Percentiles rank a stretch among this genome's conserved stretches.
phyloP scores from a whole-genome alignment of 495 filamentous ascomycete species.

The Aspergillus diversus region DNA sequence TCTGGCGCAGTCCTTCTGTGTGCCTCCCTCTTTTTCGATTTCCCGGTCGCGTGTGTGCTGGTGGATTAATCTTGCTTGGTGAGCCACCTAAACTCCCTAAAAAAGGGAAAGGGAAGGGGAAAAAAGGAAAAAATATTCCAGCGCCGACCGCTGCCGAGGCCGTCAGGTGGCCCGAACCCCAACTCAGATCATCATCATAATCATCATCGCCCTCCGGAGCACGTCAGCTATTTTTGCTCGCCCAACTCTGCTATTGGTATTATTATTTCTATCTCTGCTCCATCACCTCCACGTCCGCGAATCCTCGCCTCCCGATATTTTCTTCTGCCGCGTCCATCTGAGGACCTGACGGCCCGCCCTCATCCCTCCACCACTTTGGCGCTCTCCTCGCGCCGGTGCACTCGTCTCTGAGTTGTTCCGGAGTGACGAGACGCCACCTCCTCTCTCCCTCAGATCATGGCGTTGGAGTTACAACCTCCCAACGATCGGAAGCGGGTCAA shows the following conservation, averaged over 20 bases:
- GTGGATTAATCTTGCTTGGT: constrained; percentile 5
- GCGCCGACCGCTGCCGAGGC: constrained; percentile 35
- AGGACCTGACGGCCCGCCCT: constrained; percentile 20
- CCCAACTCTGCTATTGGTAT: constrained; percentile 10
- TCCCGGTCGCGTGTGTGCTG: constrained; percentile 24
- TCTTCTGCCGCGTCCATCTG: constrained; percentile 16
- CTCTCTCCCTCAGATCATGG: constrained; percentile 63
- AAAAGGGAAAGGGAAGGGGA: not conserved
- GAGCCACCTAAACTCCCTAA: constrained; percentile 5
- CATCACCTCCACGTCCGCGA: constrained; percentile 5
- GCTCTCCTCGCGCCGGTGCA: constrained; percentile 44
- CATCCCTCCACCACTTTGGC: constrained; percentile 27
- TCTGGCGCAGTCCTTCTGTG: not conserved
- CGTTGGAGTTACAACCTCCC: constrained; percentile 79
- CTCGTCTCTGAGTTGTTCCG: constrained; percentile 45
- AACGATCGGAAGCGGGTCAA: constrained; percentile 96
- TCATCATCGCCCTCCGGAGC: constrained; percentile 22
- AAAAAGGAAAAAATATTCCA: constrained; percentile 17
- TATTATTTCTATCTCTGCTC: constrained; percentile 6
- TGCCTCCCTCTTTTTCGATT: not conserved
- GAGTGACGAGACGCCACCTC: constrained; percentile 48
- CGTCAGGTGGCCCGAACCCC: constrained; percentile 34
- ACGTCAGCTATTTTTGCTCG: constrained; percentile 12
- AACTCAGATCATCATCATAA: constrained; percentile 26
- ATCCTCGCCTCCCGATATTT: constrained; percentile 12